These are phyloP conservation scores for Leccinum ochraceum DNA, from an alignment of 768 basidiomycete species.

Conservation along the genomic window DNA sequence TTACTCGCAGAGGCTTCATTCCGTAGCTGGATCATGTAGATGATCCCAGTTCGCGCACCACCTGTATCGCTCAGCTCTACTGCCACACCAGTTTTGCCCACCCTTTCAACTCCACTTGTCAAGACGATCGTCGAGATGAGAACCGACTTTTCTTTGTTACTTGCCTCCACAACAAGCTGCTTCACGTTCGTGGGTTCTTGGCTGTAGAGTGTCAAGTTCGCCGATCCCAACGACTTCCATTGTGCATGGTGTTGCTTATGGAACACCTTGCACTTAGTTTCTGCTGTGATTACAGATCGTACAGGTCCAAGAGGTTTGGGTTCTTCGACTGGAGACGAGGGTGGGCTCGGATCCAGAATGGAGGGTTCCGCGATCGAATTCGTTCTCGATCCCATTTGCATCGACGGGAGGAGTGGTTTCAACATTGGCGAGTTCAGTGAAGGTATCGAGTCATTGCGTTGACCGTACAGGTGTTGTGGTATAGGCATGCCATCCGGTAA, in stretches of 20 bases:
- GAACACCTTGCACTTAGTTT: constrained; percentile 99
- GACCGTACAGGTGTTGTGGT: constrained; percentile 27
- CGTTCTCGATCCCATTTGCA: constrained; percentile 51
- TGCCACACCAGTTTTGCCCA: constrained; percentile 98
- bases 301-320: constrained; percentile 61
- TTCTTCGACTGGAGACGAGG: constrained; percentile 73
- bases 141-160: constrained; percentile 70
- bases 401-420: constrained; percentile 64
- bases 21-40: constrained; percentile 96
- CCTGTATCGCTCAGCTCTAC: constrained; percentile 87
- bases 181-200: constrained; percentile 88
- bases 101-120: constrained; percentile 94
- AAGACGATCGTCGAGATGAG: constrained; percentile 95
- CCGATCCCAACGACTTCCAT: constrained; percentile 94
- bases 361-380: constrained; percentile 53
- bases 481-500: constrained; percentile 36
- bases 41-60: constrained; percentile 88
- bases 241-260: constrained; percentile 94
- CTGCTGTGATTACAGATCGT: constrained; percentile 75
- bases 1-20: constrained; percentile 86
- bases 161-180: constrained; percentile 92
- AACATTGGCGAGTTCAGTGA: constrained; percentile 39
- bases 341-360: constrained; percentile 77
- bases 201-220: constrained; percentile 82
- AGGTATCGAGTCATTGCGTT: constrained; percentile 22